Percentiles rank a stretch among this genome's conserved stretches.
Conservation (phyloP, 345 rosid species). For the Populus alba region DNA sequence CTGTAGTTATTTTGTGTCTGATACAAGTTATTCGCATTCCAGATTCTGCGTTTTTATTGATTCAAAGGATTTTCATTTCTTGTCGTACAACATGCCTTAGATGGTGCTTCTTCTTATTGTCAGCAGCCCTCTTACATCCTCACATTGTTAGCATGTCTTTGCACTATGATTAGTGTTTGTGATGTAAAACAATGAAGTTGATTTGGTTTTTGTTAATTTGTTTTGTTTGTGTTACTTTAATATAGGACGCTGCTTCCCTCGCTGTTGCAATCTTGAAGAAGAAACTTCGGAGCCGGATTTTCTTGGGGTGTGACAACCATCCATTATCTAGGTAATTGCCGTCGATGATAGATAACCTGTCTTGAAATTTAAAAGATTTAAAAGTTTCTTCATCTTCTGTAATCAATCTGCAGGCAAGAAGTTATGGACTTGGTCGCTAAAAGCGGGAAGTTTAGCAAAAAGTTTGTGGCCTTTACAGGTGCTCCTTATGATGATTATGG, state of each 20-base stretch:
- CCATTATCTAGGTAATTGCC: conserved; percentile 76
- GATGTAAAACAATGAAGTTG: background rate
- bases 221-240: conserved; percentile 11
- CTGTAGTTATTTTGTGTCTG: background rate
- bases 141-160: background rate
- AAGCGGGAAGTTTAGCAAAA: conserved; percentile 70
- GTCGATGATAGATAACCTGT: background rate
- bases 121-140: background rate
- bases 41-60: background rate
- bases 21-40: background rate
- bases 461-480: conserved; percentile 79
- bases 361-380: background rate
- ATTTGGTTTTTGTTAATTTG: background rate
- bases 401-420: conserved; percentile 60
- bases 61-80: background rate
- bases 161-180: background rate
- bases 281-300: conserved; percentile 56
- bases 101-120: background rate
- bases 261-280: conserved; percentile 76
- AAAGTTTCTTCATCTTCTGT: background rate
- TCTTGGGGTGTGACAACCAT: conserved; percentile 95
- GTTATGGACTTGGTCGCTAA: conserved; percentile 77
- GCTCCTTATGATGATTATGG: background rate
- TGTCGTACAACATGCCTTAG: background rate
- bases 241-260: conserved; percentile 97